Conservation (phyloP, 2,329 filamentous ascomycete genomes). For the Akanthomyces uredinophilus region DNA sequence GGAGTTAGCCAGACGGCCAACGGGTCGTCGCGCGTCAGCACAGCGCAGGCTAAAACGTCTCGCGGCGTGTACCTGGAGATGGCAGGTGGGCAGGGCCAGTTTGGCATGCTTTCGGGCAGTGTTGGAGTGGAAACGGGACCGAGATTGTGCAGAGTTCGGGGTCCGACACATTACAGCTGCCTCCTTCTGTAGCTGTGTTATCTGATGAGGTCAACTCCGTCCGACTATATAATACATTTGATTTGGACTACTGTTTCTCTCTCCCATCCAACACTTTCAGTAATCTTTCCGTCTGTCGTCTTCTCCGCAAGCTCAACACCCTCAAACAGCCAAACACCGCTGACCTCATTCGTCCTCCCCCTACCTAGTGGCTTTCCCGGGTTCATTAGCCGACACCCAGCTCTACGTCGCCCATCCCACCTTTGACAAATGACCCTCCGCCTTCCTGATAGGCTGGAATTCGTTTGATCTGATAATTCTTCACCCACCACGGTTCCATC, state of each 20-base stretch:
- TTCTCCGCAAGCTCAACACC: no score
- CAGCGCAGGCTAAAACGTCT: not conserved
- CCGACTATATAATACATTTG: not conserved
- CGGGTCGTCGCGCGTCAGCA: not conserved
- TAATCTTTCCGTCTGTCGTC: no score
- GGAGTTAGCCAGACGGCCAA: not conserved
- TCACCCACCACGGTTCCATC: not conserved
- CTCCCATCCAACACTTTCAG: not conserved
- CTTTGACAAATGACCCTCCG: not conserved
- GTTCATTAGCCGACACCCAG: not conserved
- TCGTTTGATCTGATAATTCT: constrained; percentile 15
- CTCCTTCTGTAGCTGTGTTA: no score
- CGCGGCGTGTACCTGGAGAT: no score
- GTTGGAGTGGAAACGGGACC: not conserved
- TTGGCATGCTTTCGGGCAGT: no score
- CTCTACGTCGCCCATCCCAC: not conserved
- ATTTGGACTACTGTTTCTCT: not conserved
- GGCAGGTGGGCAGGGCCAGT: not conserved
- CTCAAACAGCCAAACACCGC: not conserved
- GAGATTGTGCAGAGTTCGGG: not conserved
- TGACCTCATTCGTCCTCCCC: not conserved
- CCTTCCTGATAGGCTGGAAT: not conserved
- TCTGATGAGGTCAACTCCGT: not conserved
- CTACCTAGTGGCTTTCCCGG: not conserved
- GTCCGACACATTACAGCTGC: not conserved